These are phyloP conservation scores for Aspergillus biplanus DNA, from an alignment of 495 filamentous ascomycete species.

Conservation along the genomic window DNA sequence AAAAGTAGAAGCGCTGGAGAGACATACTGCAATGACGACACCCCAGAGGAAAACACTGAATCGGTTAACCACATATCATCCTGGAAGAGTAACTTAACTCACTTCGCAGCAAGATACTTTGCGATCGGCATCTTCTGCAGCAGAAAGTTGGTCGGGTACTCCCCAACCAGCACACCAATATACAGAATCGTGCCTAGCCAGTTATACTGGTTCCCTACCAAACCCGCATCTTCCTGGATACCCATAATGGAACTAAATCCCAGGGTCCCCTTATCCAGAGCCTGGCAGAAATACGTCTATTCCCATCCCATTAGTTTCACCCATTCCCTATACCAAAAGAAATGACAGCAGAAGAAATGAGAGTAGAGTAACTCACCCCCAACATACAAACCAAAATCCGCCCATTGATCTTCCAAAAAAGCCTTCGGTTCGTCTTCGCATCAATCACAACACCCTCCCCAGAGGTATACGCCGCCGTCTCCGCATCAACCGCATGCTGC, in stretches of 20 bases:
- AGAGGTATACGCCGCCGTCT: conserved; percentile 8
- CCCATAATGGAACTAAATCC: conserved; percentile 14
- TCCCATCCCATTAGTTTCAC: background rate
- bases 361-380: background rate
- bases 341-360: background rate
- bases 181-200: conserved; percentile 48
- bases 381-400: conserved; percentile 12
- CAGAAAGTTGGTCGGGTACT: conserved; percentile 50
- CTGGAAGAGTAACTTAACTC: background rate
- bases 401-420: conserved; percentile 13
- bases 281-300: conserved; percentile 11
- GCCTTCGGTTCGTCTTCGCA: conserved; percentile 6
- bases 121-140: conserved; percentile 53
- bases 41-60: conserved; percentile 44
- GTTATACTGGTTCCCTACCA: conserved; percentile 43
- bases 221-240: conserved; percentile 34
- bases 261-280: conserved; percentile 8
- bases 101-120: conserved; percentile 38
- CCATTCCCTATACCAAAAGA: background rate
- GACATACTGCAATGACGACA: conserved; percentile 20
- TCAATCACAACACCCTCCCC: background rate
- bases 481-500: conserved; percentile 1
- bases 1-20: background rate
- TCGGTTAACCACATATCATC: background rate
- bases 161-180: conserved; percentile 44